These are phyloP conservation scores for Xylaria scruposa DNA, from an alignment of 495 filamentous ascomycete genomes.

Conservation along the genomic window DNA sequence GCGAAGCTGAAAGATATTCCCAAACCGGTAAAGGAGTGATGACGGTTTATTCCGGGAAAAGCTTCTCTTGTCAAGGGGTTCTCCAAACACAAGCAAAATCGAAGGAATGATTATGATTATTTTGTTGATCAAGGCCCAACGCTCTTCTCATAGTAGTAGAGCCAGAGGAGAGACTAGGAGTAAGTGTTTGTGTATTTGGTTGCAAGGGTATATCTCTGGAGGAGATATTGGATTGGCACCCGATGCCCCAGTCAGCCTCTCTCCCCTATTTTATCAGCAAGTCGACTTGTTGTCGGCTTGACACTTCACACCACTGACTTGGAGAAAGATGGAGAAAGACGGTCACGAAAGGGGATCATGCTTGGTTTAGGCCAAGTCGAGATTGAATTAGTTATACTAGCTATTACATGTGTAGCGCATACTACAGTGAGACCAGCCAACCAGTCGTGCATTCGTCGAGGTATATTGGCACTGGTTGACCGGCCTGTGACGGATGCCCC, in stretches of 20 bases:
- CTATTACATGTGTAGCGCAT: neutral
- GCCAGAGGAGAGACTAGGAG: neutral
- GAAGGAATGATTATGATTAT: slow-evolving; percentile 13
- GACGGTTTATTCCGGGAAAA: neutral
- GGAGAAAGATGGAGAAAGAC: slow-evolving; percentile 19
- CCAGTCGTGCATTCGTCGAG: neutral
- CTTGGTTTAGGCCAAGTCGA: slow-evolving; percentile 14
- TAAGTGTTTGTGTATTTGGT: slow-evolving; percentile 7
- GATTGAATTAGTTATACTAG: slow-evolving; percentile 3
- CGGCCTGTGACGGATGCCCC: slow-evolving; percentile 25
- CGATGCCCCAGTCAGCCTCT: slow-evolving; percentile 11
- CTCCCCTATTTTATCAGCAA: slow-evolving; percentile 22
- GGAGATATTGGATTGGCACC: slow-evolving; percentile 14
- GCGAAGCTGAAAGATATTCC: neutral
- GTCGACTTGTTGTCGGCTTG: slow-evolving; percentile 21
- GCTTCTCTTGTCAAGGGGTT: slow-evolving; percentile 4
- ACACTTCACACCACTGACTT: slow-evolving; percentile 20
- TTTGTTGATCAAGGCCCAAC: slow-evolving; percentile 15
- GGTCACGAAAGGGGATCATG: slow-evolving; percentile 10
- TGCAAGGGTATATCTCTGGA: slow-evolving; percentile 19
- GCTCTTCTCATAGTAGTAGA: slow-evolving; percentile 4
- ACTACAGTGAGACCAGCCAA: neutral
- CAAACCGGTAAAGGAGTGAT: neutral
- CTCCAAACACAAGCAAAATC: neutral
- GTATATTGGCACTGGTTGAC: neutral